These are phyloP conservation scores for Polysphondylium violaceum DNA, from an alignment of 78 protist genomes.

Conservation along the genomic window DNA sequence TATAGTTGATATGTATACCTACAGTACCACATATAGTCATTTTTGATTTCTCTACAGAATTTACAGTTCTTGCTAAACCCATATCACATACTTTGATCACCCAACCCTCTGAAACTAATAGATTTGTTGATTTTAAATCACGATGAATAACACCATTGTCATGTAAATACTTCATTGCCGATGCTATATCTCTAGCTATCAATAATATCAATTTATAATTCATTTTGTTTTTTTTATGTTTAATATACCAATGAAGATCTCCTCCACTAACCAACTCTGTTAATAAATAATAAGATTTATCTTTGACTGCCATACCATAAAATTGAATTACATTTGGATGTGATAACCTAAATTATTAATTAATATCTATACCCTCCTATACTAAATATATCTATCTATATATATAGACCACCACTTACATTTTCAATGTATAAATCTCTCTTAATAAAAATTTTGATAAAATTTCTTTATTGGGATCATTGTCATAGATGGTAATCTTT, in stretches of 20 bases:
- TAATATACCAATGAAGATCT: conserved; percentile 74
- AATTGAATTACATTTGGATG: conserved; percentile 73
- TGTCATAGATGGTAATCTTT: conserved; percentile 57
- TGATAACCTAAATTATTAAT: conserved; percentile 3
- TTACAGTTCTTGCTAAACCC: conserved; percentile 70
- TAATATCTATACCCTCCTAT: neutral
- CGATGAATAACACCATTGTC: conserved; percentile 82
- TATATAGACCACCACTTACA: neutral
- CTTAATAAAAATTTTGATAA: conserved; percentile 49
- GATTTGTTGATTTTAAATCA: conserved; percentile 83
- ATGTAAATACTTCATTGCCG: conserved; percentile 84
- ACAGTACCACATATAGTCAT: conserved; percentile 84
- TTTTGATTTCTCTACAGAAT: conserved; percentile 12
- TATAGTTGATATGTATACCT: conserved; percentile 1
- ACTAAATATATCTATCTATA: neutral
- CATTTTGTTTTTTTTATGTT: conserved; percentile 13
- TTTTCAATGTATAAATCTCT: conserved; percentile 47
- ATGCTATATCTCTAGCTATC: conserved; percentile 67
- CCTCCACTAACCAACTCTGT: conserved; percentile 72
- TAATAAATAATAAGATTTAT: conserved; percentile 52
- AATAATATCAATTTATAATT: conserved; percentile 26
- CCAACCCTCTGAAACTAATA: conserved; percentile 75
- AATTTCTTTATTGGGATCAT: conserved; percentile 66
- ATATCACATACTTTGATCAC: conserved; percentile 84
- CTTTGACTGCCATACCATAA: conserved; percentile 71